Evolutionary conservation across 495 filamentous ascomycete genomes (phyloP), one percentile per base, ranked within the genome.

Genomic region (Entonaema liquescens): DNA sequence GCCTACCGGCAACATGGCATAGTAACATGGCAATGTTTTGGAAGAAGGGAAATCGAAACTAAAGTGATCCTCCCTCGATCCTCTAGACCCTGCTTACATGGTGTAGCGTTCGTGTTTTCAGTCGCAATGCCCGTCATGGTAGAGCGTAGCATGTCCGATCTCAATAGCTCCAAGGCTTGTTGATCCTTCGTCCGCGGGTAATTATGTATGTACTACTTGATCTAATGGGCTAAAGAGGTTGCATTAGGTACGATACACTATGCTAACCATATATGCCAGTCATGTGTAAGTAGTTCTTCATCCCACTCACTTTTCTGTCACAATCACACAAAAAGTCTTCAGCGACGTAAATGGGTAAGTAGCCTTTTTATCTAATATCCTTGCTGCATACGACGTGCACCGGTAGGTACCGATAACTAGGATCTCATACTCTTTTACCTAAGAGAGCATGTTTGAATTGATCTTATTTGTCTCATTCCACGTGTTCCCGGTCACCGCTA

Each of bases 401-500:
- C 62, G 68, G 68, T 47, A 64, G 44, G 49, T 63, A 54, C 69
- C 69, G 69, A 36, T 67, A 23, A 26, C 49, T 59, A 29, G 69
- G 64, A 53, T 60, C n/a, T 44, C 19, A 33, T 36, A 15, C 35
- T 53, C n/a, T 23, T 23, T 62, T 9, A n/a, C 23, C 25, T 28
- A 19, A 33, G 23, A 12, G 17, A 57, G 21, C 28, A 9, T 47
- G 67, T 60, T 57, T 65, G 28, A 65, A 36, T 33, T 57, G 62
- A 55, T 59, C 57, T 66, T 26, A 26, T 55, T 33, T 17, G 65
- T 65, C 59, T 65, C 56, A 61, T 52, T 65, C 60, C 65, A 68
- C 65, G 59, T 65, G 70, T 72, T 62, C 66, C 71, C 66, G 66
- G 66, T 73, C 62, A 73, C 66, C 52, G 56, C 71, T 62, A 73